Evolutionary conservation across 2,329 filamentous ascomycete species (phyloP), one percentile per base, ranked within the genome.

Genomic region (Rhynchosporium agropyri): DNA sequence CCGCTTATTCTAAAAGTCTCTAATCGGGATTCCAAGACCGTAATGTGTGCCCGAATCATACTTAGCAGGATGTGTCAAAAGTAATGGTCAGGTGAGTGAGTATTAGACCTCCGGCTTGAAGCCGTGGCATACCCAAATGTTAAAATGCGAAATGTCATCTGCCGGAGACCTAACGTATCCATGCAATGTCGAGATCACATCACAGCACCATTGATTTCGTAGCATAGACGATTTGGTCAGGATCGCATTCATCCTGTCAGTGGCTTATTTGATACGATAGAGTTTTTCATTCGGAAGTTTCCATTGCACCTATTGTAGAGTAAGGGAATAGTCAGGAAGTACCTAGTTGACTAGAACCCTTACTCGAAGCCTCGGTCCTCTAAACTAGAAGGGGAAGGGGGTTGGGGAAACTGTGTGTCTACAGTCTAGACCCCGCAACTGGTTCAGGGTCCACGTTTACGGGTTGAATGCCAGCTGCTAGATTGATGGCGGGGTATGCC

Each of bases 401-500:
- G 50, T n/a, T 54, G 50, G 36, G 50, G 28, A 28, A 36, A 40
- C 20, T 26, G 50, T 36, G 33, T 36, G 33, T 36, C 33, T 36
- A 10, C 6, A 36, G 50, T 54, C 50, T 40, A 40, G 50, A 54
- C 20, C 50, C 50, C 50, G 50, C 36, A 54, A 40, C 33, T 6
- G 3, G 50, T 40, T 54, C 33, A 42, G 36, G 33, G 50, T 53
- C 36, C 50, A 53, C 49, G 49, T 38, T 53, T 38, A 6, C 33
- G 6, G 33, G 5, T 10, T 36, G 33, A 10, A 5, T 36, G 33
- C 33, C 5, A 36, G 9, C 33, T 36, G 33, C 33, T 36, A 38
- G 31, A 31, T 53, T 29, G 15, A 54, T 40, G n/a, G 50, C 50
- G 50, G 50, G 50, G 50, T 42, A 40, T 20, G 43, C 43, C 42